Conservation (phyloP, 305 asterid species). For the Fraxinus albicans region DNA sequence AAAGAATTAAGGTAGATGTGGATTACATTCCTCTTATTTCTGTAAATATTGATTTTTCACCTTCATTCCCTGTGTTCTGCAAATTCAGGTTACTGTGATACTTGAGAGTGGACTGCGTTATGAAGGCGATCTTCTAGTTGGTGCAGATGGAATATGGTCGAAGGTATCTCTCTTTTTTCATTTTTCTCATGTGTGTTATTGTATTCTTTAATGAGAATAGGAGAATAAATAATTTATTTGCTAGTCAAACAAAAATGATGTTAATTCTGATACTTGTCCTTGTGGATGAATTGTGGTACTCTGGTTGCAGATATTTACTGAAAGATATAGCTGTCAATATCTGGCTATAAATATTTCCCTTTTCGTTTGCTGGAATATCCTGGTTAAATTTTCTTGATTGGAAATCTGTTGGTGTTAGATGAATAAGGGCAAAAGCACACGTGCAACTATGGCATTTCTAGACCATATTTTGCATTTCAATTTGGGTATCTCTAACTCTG, state of each 20-base stretch:
- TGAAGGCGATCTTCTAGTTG: slow-evolving; percentile 88
- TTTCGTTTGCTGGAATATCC: background rate
- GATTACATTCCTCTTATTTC: background rate
- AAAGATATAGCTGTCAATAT: background rate
- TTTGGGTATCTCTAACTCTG: slow-evolving; percentile 6
- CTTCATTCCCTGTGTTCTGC: background rate
- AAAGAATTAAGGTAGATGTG: background rate
- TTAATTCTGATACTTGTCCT: background rate
- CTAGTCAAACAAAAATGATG: background rate
- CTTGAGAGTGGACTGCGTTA: slow-evolving; percentile 66
- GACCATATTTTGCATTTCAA: background rate
- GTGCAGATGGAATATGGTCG: slow-evolving; percentile 93
- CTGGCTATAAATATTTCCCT: background rate
- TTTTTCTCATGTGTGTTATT: background rate
- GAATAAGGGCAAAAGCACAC: background rate
- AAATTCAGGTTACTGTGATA: slow-evolving; percentile 62
- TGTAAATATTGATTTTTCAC: background rate
- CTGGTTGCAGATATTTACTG: background rate
- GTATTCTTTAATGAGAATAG: background rate
- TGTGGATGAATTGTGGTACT: background rate
- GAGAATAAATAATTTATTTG: background rate
- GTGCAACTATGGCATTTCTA: background rate
- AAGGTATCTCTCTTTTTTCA: slow-evolving; percentile 47
- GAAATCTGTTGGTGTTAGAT: background rate
- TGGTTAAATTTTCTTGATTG: background rate